Base-by-base conservation (phyloP, 345 rosid genomes). In the Hypericum perforatum region DNA sequence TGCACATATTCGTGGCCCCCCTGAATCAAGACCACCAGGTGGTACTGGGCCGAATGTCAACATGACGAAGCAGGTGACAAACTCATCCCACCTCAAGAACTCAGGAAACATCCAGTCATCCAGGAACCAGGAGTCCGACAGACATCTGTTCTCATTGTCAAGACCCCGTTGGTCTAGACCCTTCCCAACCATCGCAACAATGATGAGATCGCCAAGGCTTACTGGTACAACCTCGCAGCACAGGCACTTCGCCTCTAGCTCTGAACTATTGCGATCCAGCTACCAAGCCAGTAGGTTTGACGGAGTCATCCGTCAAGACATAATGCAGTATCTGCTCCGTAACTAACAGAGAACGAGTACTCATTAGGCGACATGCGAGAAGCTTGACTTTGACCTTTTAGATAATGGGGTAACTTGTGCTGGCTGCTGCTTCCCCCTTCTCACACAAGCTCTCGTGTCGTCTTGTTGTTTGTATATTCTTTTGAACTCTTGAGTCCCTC, bases 301-400 rank as follows among this genome's bases (percentile, higher is more conserved):
- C 6, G 77, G 78, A 53, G 78, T 80, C 10, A 46, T 84, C 54
- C 63, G 95, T 45, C 75, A 82, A 69, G 96, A 91, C 68, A 82
- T 81, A 62, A 66, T 79, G 79, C 80, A 73, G 71, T 91, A 89
- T 87, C 63, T 86, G 62, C 63, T 15, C 64, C 76, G 52, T 14
- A 49, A 74, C 14, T 76, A 59, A 79, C 14, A 7, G 7, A 54
- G 39, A 22, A 22, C 32, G 32, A 22, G 2, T 22, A 22, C 32
- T 22, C 32, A 22, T 22, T 22, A 22, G 4, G 32, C 32, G 32
- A 22, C 32, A 22, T 22, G 32, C 4, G 32, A 22, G 32, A 22
- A 22, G 32, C 4, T 22, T 22, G 4, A 22, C 32, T 1, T 1
- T 1, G 32, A 22, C 4, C 32, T 22, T 22, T 22, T 22, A 22